phyloP scores from a whole-genome alignment of 768 basidiomycete genomes.

The Collybia sordida region DNA sequence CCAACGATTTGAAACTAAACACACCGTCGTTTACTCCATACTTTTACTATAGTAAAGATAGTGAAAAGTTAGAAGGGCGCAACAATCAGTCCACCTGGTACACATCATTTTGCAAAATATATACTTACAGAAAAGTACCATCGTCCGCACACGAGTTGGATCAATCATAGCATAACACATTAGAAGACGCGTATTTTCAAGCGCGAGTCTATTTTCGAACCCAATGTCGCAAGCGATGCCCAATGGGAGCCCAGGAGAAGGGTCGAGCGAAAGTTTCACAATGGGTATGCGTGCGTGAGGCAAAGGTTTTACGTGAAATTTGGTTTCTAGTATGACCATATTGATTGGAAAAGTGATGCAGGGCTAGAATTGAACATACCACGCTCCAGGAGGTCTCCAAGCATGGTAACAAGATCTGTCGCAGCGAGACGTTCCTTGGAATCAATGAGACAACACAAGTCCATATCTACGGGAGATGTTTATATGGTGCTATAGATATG shows the following conservation, averaged over 20 bases:
- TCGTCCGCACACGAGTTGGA: slow-evolving; percentile 86
- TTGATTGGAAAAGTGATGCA: neutral
- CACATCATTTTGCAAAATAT: neutral
- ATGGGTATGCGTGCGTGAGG: slow-evolving; percentile 98
- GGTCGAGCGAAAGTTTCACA: slow-evolving; percentile 92
- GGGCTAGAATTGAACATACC: slow-evolving; percentile 50
- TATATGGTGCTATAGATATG: neutral
- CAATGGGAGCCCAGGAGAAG: slow-evolving; percentile 74
- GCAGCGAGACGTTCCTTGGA: slow-evolving; percentile 77
- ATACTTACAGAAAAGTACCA: slow-evolving; percentile 93
- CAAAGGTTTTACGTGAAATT: slow-evolving; percentile 93
- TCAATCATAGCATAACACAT: slow-evolving; percentile 98
- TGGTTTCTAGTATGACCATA: slow-evolving; percentile 63
- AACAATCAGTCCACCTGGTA: too few species aligned
- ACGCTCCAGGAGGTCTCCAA: slow-evolving; percentile 90
- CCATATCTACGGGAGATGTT: slow-evolving; percentile 76
- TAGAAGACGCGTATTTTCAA: slow-evolving; percentile 94
- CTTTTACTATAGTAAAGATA: slow-evolving; percentile 73
- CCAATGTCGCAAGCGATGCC: slow-evolving; percentile 99
- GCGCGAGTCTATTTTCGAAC: slow-evolving; percentile 94
- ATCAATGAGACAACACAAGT: slow-evolving; percentile 95
- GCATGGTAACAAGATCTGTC: slow-evolving; percentile 89
- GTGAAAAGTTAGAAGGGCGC: too few species aligned
- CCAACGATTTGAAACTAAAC: slow-evolving; percentile 11
- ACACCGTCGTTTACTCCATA: slow-evolving; percentile 95